Evolutionary conservation across 805 yeast species (phyloP).

Genomic region (Diddensiella caesifluorescens): DNA sequence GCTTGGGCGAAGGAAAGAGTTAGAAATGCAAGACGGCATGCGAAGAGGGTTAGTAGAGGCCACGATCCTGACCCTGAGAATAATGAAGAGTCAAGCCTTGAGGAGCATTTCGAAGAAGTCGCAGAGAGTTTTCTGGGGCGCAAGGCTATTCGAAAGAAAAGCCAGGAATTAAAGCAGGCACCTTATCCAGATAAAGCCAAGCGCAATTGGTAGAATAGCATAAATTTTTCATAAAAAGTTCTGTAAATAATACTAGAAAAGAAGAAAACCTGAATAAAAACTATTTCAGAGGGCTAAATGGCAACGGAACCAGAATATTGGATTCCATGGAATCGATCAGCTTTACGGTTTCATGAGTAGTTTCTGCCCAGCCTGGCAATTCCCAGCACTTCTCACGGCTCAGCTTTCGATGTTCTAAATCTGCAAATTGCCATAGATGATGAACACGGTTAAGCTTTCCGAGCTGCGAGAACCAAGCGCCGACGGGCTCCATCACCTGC

Average conservation of each 20-base stretch:
- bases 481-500: constrained; percentile 44
- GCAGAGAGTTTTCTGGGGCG: constrained; percentile 8
- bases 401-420: constrained; percentile 38
- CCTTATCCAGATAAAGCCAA: no score
- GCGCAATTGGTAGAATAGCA: neutral
- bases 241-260: constrained; percentile 1
- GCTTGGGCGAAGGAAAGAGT: constrained; percentile 5
- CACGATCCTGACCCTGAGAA: constrained; percentile 19
- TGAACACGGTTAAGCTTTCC: constrained; percentile 39
- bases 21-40: neutral
- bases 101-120: constrained; percentile 15
- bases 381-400: constrained; percentile 41
- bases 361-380: constrained; percentile 42
- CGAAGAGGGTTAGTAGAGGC: constrained; percentile 12
- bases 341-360: constrained; percentile 39
- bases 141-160: neutral
- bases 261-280: constrained; percentile 3
- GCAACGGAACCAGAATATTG: constrained; percentile 36
- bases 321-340: constrained; percentile 36
- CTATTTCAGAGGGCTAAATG: constrained; percentile 36
- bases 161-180: neutral
- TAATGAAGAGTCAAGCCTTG: constrained; percentile 9
- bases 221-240: neutral
- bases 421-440: constrained; percentile 43
- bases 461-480: constrained; percentile 41